Evolutionary conservation across 1,284 basidiomycete genomes (phyloP).

Genomic region (Gomphus bonarii): DNA sequence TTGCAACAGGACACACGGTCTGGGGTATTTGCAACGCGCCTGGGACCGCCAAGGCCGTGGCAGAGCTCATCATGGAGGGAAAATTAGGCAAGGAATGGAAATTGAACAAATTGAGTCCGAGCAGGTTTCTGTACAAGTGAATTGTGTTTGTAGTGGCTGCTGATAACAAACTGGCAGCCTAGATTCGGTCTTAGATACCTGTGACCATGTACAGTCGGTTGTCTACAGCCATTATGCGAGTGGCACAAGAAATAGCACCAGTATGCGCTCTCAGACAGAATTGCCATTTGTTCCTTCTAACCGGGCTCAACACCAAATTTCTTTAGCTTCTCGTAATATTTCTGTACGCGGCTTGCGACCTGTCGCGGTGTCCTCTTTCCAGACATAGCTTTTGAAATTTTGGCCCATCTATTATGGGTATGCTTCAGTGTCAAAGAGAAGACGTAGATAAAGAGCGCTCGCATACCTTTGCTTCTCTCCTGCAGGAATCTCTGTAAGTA

Average conservation of each 20-base stretch:
- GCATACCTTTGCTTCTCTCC: conserved; percentile 63
- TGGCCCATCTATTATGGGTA: conserved; percentile 46
- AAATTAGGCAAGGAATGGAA: conserved; percentile 13
- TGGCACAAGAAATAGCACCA: neutral
- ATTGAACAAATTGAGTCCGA: conserved; percentile 4
- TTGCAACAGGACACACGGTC: conserved; percentile 63
- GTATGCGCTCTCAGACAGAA: neutral
- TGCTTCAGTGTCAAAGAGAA: neutral
- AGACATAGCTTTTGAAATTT: conserved; percentile 71
- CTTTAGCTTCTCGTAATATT: conserved; percentile 75
- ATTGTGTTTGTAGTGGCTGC: neutral
- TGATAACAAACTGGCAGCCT: neutral
- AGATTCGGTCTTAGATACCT: neutral
- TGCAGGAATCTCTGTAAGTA: conserved; percentile 64
- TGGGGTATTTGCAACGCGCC: conserved; percentile 69
- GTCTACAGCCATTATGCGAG: neutral
- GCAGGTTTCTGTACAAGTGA: conserved; percentile 1
- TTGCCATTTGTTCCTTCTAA: neutral
- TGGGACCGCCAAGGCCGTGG: conserved; percentile 49
- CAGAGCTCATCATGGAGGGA: conserved; percentile 51
- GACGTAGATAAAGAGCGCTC: conserved; percentile 1
- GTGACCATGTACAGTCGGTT: neutral
- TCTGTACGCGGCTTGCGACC: conserved; percentile 78
- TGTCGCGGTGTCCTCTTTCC: conserved; percentile 65
- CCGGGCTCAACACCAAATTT: conserved; percentile 43